phyloP scores from a whole-genome alignment of 345 rosid species.

The Rhodomyrtus tomentosa region DNA sequence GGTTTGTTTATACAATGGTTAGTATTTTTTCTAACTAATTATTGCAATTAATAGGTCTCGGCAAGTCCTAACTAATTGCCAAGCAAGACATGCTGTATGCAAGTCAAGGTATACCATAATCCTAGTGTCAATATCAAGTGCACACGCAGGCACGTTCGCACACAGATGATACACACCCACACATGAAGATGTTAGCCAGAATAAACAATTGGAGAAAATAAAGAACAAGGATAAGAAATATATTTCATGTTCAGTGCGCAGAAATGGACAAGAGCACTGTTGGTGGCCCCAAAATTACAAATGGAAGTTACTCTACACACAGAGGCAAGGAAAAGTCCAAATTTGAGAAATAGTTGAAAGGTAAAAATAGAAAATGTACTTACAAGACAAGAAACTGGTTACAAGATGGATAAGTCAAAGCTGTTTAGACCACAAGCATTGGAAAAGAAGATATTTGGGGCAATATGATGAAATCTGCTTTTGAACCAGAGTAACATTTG shows the following conservation, averaged over 20 bases:
- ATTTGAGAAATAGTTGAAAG: background rate
- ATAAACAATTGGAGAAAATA: background rate
- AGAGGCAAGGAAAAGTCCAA: background rate
- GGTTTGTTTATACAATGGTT: background rate
- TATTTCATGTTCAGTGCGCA: background rate
- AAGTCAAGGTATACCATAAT: background rate
- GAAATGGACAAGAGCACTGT: background rate
- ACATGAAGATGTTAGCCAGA: background rate
- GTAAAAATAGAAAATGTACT: background rate
- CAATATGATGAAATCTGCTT: background rate
- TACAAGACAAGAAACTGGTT: background rate
- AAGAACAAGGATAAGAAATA: background rate
- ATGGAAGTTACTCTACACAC: background rate
- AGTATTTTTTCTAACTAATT: background rate
- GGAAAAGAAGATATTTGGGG: background rate
- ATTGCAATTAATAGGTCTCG: background rate
- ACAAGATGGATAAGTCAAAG: background rate
- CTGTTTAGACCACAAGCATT: background rate
- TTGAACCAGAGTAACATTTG: background rate
- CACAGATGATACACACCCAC: background rate
- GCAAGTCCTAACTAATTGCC: background rate
- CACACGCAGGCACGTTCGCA: background rate
- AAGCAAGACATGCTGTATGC: background rate
- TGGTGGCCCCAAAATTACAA: background rate
- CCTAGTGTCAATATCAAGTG: background rate